These are phyloP conservation scores for Lolium perenne DNA, from an alignment of 176 grass and related monocot genomes.

Conservation along the genomic window DNA sequence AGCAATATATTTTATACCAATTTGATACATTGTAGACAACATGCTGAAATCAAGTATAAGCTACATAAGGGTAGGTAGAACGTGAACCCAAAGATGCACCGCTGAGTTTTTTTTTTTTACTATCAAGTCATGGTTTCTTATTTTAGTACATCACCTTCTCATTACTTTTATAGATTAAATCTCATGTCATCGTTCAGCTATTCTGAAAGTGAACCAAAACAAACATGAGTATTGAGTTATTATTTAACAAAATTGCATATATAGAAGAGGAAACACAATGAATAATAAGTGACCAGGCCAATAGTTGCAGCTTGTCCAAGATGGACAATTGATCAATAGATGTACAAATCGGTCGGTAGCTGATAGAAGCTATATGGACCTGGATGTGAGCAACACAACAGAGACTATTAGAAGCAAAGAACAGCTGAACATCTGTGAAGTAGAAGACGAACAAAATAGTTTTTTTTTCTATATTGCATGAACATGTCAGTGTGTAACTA, in stretches of 20 bases:
- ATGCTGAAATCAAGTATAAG: background rate
- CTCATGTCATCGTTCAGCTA: background rate
- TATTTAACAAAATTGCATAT: too few species aligned
- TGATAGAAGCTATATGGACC: background rate
- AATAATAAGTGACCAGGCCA: too few species aligned
- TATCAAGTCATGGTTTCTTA: background rate
- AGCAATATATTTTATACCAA: background rate
- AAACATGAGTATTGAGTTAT: background rate
- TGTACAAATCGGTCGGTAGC: background rate
- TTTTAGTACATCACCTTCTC: background rate
- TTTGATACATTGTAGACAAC: background rate
- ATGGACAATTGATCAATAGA: too few species aligned
- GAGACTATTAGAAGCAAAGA: background rate
- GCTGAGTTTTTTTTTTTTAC: background rate
- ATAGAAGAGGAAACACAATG: too few species aligned
- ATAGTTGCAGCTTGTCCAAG: too few species aligned
- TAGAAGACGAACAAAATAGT: background rate
- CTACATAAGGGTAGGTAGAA: background rate
- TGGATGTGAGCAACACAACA: background rate
- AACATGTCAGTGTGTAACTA: background rate
- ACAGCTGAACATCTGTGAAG: background rate
- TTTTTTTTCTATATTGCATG: background rate
- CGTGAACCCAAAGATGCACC: background rate
- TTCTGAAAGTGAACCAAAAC: background rate
- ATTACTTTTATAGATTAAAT: background rate